Evolutionary conservation across 129 eudicot genomes (phyloP).

Genomic region (carrot (Daucus carota)): DNA sequence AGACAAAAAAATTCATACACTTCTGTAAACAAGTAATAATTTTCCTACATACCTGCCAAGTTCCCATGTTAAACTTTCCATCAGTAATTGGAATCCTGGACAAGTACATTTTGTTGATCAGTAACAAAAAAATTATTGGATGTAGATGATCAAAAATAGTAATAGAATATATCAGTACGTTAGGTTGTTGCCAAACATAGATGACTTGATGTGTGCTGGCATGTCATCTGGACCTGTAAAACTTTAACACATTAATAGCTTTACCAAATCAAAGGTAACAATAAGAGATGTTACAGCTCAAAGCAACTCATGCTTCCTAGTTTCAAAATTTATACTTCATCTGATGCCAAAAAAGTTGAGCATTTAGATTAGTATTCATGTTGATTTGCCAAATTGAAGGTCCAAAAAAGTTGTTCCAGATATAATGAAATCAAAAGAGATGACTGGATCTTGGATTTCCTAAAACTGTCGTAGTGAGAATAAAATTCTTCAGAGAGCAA

Average conservation of each 20-base stretch:
- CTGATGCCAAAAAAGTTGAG: not conserved
- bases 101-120: constrained; percentile 11
- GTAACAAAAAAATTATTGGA: not conserved
- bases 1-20: not conserved
- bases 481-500: too few species aligned
- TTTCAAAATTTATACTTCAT: not conserved
- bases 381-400: not conserved
- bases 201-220: constrained; percentile 98
- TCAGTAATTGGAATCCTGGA: constrained; percentile 84
- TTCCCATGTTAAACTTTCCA: constrained; percentile 92
- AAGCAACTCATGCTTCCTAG: not conserved
- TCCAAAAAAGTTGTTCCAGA: not conserved
- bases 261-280: not conserved
- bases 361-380: not conserved
- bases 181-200: constrained; percentile 95
- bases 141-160: not conserved
- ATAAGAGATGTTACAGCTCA: not conserved
- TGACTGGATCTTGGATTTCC: not conserved
- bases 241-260: not conserved
- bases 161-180: constrained; percentile 35
- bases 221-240: constrained; percentile 94
- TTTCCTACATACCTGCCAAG: constrained; percentile 75
- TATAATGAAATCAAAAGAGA: not conserved
- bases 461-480: not conserved
- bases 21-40: not conserved